Evolutionary conservation across 495 filamentous ascomycete species (phyloP), one percentile per base, ranked within the genome.

Genomic region (Penicillium mononematosum): DNA sequence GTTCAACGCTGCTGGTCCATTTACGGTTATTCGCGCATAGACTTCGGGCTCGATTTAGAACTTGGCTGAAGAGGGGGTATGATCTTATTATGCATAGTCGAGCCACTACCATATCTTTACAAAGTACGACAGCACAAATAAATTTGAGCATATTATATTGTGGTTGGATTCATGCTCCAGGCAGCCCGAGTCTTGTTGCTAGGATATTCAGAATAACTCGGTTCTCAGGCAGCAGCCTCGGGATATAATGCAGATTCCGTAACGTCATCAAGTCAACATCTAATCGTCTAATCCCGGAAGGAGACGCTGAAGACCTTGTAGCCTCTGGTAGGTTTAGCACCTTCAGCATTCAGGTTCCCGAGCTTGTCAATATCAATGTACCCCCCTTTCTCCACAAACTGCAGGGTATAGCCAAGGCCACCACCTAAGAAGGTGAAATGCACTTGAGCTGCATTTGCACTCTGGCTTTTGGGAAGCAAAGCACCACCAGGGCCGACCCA

Each of bases 221-320:
- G 16, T 20, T 19, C 8, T 19, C 16, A 20, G 27, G 29, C 22
- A 43, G 25, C 25, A 44, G 38, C 25, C 50, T 53, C 38, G 39
- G 31, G n/a, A 43, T 25, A 4, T n/a, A 17, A 43, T 43, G 38
- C 24, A 32, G 2, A 32, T 16, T 17, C 25, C 39, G 39, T 53
- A 25, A 25, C 24, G 24, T 20, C 31, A 45, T 53, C 38, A 44
- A 8, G 24, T 14, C 22, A 52, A 12, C 7, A 0, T 16, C 22
- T 51, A 71, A 42, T 74, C 4, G 0, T 20, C 17, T 54, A 71
- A 42, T 74, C 63, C 46, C 73, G 70, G 52, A 79, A 81, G 4
- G 74, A 75, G 12, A 81, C 77, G 59, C 78, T 81, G 49, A 65
- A 79, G n/a, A 73, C 50, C 57, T 67, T 68, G 59, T 68, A 79